A percentile compares a stretch with the other conserved stretches of the same genome.
phyloP scores from a whole-genome alignment of 148 eudicot species.

The Vaccinium myrtillus region DNA sequence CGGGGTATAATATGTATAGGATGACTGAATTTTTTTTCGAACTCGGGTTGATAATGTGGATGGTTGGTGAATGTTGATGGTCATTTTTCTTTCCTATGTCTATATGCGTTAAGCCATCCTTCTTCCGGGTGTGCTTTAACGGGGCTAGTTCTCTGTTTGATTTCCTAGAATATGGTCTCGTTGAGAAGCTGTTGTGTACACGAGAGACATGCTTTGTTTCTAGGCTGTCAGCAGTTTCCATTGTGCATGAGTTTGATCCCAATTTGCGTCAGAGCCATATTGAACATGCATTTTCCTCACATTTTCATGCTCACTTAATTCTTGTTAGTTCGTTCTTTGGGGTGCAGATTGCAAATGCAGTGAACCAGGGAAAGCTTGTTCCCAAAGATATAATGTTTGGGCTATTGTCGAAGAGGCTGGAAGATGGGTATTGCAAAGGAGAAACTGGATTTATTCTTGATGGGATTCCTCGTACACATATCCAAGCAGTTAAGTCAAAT shows the following conservation, averaged over 20 bases:
- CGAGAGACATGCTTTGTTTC: background rate
- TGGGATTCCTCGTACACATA: slow-evolving; percentile 29
- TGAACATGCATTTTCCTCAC: background rate
- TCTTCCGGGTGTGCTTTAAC: background rate
- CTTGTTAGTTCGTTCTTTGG: background rate
- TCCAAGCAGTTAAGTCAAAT: slow-evolving; percentile 31
- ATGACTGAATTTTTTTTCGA: background rate
- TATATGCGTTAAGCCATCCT: background rate
- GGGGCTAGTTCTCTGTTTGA: background rate
- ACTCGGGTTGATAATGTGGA: background rate
- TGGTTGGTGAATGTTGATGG: background rate
- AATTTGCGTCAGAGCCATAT: background rate
- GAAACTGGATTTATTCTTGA: slow-evolving; percentile 35
- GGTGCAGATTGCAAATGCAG: slow-evolving; percentile 29
- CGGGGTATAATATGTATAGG: background rate
- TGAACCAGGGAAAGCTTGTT: slow-evolving; percentile 30
- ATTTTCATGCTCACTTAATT: background rate
- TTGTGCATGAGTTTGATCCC: background rate
- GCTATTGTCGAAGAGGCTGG: slow-evolving; percentile 31
- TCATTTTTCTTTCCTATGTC: too few relatives aligned
- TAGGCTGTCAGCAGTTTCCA: background rate
- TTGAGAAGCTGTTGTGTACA: background rate
- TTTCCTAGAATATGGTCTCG: background rate
- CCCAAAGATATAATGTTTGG: slow-evolving; percentile 33
- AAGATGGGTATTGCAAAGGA: slow-evolving; percentile 26